Percentiles rank a stretch among this genome's conserved stretches.
phyloP scores from a whole-genome alignment of 2,329 filamentous ascomycete genomes.

The Teratosphaeria destructans region DNA sequence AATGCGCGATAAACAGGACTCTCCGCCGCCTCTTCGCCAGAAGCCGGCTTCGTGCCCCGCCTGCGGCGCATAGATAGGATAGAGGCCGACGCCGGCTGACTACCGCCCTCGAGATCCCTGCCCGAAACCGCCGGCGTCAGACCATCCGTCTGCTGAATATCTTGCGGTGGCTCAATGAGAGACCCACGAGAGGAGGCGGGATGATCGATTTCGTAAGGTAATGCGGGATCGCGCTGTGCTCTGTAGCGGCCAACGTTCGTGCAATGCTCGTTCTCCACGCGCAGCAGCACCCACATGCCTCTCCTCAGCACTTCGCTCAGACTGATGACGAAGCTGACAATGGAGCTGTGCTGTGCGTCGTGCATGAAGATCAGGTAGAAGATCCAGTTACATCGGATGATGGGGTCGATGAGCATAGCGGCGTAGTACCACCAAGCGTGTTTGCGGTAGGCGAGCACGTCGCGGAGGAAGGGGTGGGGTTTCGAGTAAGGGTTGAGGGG shows the following conservation, averaged over 20 bases:
- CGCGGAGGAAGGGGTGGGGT: slow-evolving; percentile 47
- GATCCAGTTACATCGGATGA: slow-evolving; percentile 88
- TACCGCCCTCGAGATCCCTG: slow-evolving; percentile 1
- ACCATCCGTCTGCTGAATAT: not conserved
- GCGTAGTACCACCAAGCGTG: slow-evolving; percentile 72
- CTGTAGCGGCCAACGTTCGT: slow-evolving; percentile 84
- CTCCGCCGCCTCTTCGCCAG: slow-evolving; percentile 7
- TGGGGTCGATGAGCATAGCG: slow-evolving; percentile 72
- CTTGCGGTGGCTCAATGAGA: not conserved
- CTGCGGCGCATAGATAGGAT: not conserved
- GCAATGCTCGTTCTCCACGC: slow-evolving; percentile 96
- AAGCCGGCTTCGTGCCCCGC: slow-evolving; percentile 57
- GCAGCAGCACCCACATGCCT: slow-evolving; percentile 84
- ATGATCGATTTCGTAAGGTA: slow-evolving; percentile 57
- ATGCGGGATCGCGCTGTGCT: slow-evolving; percentile 73
- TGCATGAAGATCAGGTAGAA: slow-evolving; percentile 75
- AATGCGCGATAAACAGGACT: slow-evolving; percentile 34
- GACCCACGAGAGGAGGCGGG: not conserved
- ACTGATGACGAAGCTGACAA: slow-evolving; percentile 68
- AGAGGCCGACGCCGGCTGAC: not conserved
- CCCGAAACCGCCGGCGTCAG: not conserved
- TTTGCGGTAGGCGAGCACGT: slow-evolving; percentile 66
- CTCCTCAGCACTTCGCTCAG: slow-evolving; percentile 73
- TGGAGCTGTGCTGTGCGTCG: slow-evolving; percentile 70
- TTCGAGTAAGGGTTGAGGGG: slow-evolving; percentile 38